phyloP scores from a whole-genome alignment of 805 yeast genomes.

The Middelhovenomyces tepae region DNA sequence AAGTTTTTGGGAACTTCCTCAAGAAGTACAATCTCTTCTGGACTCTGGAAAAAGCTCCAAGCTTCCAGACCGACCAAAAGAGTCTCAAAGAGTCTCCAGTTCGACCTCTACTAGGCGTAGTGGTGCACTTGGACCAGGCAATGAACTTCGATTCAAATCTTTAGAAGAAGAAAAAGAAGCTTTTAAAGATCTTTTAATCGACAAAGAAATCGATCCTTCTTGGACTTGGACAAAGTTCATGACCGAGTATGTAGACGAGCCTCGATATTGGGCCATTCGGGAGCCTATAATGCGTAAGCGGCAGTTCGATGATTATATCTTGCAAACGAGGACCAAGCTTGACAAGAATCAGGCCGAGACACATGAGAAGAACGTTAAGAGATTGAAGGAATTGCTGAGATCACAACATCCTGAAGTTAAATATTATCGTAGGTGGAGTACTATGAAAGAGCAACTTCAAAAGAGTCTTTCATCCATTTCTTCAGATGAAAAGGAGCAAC shows the following conservation, averaged over 20 bases:
- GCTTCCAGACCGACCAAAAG: not conserved
- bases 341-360: constrained; percentile 43
- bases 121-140: not conserved
- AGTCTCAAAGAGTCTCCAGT: constrained; percentile 1
- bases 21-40: constrained; percentile 30
- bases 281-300: constrained; percentile 54
- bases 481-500: constrained; percentile 48
- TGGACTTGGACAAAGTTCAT: constrained; percentile 70
- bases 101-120: constrained; percentile 1
- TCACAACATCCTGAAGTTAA: constrained; percentile 36
- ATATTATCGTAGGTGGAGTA: constrained; percentile 56
- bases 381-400: constrained; percentile 44
- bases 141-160: constrained; percentile 1
- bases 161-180: constrained; percentile 33
- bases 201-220: constrained; percentile 52
- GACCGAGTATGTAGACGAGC: constrained; percentile 45
- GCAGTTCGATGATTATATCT: constrained; percentile 55
- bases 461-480: constrained; percentile 43
- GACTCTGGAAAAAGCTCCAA: constrained; percentile 7
- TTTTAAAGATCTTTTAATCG: constrained; percentile 47
- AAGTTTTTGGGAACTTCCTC: constrained; percentile 78
- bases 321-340: constrained; percentile 10
- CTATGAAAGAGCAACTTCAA: constrained; percentile 41
- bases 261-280: constrained; percentile 57
- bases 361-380: constrained; percentile 43